A percentile compares a stretch with the other conserved stretches of the same genome.
Evolutionary conservation across 1,284 basidiomycete species (phyloP).

Genomic region (Heterobasidion irregulare): DNA sequence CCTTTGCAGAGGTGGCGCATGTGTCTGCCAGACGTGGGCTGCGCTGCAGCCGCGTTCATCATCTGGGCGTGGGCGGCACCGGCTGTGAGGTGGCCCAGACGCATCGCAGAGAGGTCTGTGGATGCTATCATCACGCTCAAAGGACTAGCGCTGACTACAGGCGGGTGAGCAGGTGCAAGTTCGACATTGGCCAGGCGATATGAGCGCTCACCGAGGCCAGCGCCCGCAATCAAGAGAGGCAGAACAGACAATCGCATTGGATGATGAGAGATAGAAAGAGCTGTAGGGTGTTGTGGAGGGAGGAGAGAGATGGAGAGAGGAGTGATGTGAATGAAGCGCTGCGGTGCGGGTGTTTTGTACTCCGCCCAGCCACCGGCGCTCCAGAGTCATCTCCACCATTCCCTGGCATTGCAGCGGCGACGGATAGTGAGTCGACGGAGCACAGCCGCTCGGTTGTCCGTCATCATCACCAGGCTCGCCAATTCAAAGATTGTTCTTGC

Average conservation of each 20-base stretch:
- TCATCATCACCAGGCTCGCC: too few species aligned
- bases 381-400: too few species aligned
- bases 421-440: too few species aligned
- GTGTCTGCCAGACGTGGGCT: conserved; percentile 6
- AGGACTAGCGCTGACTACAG: conserved; percentile 26
- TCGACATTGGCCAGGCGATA: not conserved
- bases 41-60: conserved; percentile 1
- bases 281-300: not conserved
- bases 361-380: not conserved
- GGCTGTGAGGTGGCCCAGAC: conserved; percentile 18
- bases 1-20: conserved; percentile 11
- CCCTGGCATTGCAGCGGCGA: too few species aligned
- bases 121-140: conserved; percentile 23
- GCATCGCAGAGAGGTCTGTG: conserved; percentile 19
- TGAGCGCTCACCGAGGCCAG: conserved; percentile 24
- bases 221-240: conserved; percentile 21
- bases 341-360: not conserved
- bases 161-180: not conserved
- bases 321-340: not conserved
- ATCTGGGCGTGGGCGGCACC: conserved; percentile 5
- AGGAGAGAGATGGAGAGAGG: not conserved
- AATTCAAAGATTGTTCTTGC: too few species aligned
- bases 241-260: not conserved
- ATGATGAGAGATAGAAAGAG: not conserved
- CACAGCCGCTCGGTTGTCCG: too few species aligned